These are phyloP conservation scores for Metarhizium sp. DNA, from an alignment of 2,329 filamentous ascomycete species.

Conservation along the genomic window DNA sequence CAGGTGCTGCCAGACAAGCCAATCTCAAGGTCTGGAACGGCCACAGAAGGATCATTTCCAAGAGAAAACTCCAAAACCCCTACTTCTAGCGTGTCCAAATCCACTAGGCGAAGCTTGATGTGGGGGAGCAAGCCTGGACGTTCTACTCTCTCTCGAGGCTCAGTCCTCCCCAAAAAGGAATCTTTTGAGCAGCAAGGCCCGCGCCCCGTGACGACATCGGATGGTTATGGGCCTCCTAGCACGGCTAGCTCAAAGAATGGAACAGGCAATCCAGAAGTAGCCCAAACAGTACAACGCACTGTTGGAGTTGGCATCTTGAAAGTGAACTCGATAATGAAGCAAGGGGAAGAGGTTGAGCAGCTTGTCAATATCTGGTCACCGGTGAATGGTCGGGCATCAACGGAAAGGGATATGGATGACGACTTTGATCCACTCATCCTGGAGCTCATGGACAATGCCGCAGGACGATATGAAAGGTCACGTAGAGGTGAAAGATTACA, in stretches of 20 bases:
- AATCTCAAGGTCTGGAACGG: constrained; percentile 40
- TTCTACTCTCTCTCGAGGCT: constrained; percentile 43
- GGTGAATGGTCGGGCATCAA: constrained; percentile 39
- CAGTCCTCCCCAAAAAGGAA: constrained; percentile 40
- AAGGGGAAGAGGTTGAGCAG: constrained; percentile 63
- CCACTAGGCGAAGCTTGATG: constrained; percentile 57
- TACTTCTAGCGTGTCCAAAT: constrained; percentile 39
- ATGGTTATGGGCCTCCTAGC: constrained; percentile 38
- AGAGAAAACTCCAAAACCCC: constrained; percentile 39
- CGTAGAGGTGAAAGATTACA: constrained; percentile 67
- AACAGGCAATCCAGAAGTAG: constrained; percentile 10
- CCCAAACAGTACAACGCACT: constrained; percentile 38
- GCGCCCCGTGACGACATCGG: constrained; percentile 31
- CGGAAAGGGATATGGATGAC: constrained; percentile 50
- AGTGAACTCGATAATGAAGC: constrained; percentile 65
- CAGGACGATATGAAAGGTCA: constrained; percentile 66
- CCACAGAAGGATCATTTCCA: constrained; percentile 28
- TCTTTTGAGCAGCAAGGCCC: constrained; percentile 40
- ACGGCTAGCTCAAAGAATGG: constrained; percentile 42
- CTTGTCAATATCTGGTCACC: constrained; percentile 68
- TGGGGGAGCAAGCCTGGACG: constrained; percentile 54
- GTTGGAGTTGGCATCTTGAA: constrained; percentile 71
- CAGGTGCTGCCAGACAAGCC: constrained; percentile 37
- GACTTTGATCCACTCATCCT: constrained; percentile 67
- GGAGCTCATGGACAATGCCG: constrained; percentile 63